Conservation (phyloP, 495 filamentous ascomycete genomes). For the Sabuloglossum arenarium region DNA sequence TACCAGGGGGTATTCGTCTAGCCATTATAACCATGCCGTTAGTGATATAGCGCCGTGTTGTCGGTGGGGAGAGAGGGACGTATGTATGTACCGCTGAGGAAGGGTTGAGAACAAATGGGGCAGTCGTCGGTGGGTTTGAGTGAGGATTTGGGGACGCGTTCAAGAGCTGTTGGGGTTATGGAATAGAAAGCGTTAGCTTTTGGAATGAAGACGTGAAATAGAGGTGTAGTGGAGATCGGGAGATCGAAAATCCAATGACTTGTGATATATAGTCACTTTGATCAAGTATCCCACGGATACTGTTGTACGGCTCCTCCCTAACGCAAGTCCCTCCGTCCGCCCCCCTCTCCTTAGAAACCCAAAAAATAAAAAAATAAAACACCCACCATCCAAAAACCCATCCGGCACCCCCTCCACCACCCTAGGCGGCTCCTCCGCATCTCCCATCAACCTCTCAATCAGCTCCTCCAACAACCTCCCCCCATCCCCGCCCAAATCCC, state of each 20-base stretch:
- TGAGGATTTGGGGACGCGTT: slow-evolving; percentile 50
- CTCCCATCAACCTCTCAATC: slow-evolving; percentile 36
- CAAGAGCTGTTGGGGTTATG: slow-evolving; percentile 29
- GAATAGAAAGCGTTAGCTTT: not conserved
- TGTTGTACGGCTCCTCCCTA: slow-evolving; percentile 14
- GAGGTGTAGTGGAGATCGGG: not conserved
- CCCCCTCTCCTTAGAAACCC: no score
- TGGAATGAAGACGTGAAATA: not conserved
- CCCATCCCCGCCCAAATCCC: slow-evolving; percentile 2
- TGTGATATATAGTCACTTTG: no score
- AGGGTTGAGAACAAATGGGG: slow-evolving; percentile 70
- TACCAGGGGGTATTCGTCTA: slow-evolving; percentile 54
- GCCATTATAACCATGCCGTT: no score
- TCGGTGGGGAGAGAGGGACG: not conserved
- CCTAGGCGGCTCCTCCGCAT: slow-evolving; percentile 42
- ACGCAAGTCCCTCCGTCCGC: no score
- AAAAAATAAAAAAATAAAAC: not conserved
- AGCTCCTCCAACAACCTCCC: slow-evolving; percentile 32
- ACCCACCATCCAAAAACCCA: slow-evolving; percentile 42
- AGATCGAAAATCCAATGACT: no score
- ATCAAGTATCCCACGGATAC: slow-evolving; percentile 44
- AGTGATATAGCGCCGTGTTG: not conserved
- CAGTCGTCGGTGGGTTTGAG: slow-evolving; percentile 51
- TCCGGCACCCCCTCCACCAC: slow-evolving; percentile 59
- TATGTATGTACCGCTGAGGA: slow-evolving; percentile 44